phyloP scores from a whole-genome alignment of 495 filamentous ascomycete genomes.

The Tuber indicum region DNA sequence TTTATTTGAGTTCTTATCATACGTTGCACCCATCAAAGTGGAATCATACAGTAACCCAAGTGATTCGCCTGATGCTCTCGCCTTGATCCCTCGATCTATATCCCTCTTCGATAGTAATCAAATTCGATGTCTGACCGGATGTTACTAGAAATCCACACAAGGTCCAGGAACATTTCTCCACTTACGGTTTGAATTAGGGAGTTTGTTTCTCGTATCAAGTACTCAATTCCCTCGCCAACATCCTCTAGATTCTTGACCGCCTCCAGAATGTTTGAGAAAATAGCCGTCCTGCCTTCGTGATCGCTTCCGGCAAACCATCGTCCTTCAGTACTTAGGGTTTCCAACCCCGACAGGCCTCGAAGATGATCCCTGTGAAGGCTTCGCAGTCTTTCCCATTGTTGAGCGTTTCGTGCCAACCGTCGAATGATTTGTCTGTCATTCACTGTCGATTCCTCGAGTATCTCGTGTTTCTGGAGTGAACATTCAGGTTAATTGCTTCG shows the following conservation, averaged over 20 bases:
- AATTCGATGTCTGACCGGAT: slow-evolving; percentile 18
- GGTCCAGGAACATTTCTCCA: not conserved
- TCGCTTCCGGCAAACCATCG: not conserved
- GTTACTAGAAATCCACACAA: not conserved
- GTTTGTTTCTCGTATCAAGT: slow-evolving; percentile 1
- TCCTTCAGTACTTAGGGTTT: not conserved
- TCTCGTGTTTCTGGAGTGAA: not conserved
- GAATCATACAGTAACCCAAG: slow-evolving; percentile 35
- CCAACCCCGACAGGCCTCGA: not conserved
- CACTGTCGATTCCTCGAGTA: slow-evolving; percentile 1
- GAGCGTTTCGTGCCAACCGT: not conserved
- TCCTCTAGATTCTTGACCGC: not conserved
- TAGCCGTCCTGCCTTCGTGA: not conserved
- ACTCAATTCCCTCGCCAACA: not conserved
- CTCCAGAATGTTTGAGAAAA: not conserved
- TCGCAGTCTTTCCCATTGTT: not conserved
- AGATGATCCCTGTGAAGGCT: not conserved
- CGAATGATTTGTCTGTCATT: not conserved
- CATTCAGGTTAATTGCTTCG: not conserved
- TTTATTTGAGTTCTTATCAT: too few species aligned
- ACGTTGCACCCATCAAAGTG: too few species aligned
- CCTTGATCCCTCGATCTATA: slow-evolving; percentile 32
- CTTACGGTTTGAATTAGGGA: not conserved
- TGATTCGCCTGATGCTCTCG: slow-evolving; percentile 32
- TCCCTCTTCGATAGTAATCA: slow-evolving; percentile 38